These are phyloP conservation scores for Litchi chinensis DNA, from an alignment of 345 rosid genomes.

Conservation along the genomic window DNA sequence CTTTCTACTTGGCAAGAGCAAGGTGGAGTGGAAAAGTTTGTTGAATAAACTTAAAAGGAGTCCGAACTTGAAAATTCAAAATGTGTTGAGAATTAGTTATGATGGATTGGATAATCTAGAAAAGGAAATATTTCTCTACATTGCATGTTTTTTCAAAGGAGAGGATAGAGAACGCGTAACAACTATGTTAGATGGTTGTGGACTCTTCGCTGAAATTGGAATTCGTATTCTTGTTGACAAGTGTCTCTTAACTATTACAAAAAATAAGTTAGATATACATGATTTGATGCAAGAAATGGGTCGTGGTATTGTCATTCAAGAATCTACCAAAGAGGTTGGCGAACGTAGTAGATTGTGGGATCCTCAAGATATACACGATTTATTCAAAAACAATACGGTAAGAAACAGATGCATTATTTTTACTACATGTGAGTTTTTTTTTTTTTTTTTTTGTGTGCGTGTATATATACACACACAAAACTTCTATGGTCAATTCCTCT, in stretches of 20 bases:
- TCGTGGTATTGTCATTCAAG: background rate
- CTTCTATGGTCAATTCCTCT: too few species aligned
- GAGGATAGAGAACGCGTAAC: background rate
- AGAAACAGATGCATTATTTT: background rate
- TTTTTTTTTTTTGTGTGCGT: too few species aligned
- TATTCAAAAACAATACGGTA: slow-evolving; percentile 13
- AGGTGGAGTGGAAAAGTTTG: background rate
- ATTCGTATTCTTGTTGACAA: slow-evolving; percentile 7
- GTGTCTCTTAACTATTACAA: background rate
- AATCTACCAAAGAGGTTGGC: slow-evolving; percentile 14
- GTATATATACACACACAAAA: too few species aligned
- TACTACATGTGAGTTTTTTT: too few species aligned
- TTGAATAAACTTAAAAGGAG: background rate
- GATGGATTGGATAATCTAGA: background rate
- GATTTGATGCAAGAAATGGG: slow-evolving; percentile 18
- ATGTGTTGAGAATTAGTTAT: background rate
- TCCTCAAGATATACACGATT: background rate
- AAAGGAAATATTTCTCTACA: background rate
- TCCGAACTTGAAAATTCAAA: background rate
- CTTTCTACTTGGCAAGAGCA: background rate
- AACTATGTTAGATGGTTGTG: background rate
- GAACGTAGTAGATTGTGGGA: slow-evolving; percentile 19
- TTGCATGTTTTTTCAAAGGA: slow-evolving; percentile 11
- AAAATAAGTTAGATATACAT: slow-evolving; percentile 4
- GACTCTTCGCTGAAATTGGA: slow-evolving; percentile 5